These are phyloP conservation scores for Mycena sp. DNA, from an alignment of 1,284 basidiomycete genomes.

Conservation along the genomic window DNA sequence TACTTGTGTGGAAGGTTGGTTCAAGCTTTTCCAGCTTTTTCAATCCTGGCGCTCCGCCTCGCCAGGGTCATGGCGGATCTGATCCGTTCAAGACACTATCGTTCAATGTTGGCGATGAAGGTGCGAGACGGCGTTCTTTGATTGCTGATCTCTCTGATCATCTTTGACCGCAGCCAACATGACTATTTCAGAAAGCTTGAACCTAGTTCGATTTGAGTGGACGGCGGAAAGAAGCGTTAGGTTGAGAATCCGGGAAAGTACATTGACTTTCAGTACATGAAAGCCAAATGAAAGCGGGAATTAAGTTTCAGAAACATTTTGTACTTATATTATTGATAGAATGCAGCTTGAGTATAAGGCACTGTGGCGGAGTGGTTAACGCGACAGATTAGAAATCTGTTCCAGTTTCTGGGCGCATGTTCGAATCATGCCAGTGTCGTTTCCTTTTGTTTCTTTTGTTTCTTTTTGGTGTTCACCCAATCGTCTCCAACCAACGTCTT, in stretches of 20 bases:
- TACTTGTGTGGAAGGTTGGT: constrained; percentile 92
- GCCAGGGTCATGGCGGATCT: constrained; percentile 85
- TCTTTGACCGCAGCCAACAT: constrained; percentile 63
- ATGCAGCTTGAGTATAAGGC: no score
- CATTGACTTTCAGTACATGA: constrained; percentile 86
- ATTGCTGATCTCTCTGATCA: neutral
- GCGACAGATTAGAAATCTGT: constrained; percentile 30
- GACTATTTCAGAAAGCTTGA: constrained; percentile 75
- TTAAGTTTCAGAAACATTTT: no score
- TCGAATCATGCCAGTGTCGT: constrained; percentile 42
- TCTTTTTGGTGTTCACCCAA: constrained; percentile 1
- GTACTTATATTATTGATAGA: no score
- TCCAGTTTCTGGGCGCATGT: constrained; percentile 35
- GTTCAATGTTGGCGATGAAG: constrained; percentile 76
- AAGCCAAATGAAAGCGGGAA: no score
- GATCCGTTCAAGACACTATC: constrained; percentile 87
- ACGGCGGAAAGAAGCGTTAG: constrained; percentile 82
- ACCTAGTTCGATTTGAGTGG: constrained; percentile 86
- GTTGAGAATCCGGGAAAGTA: constrained; percentile 82
- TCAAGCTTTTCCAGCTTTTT: constrained; percentile 89
- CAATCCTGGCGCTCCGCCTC: constrained; percentile 88
- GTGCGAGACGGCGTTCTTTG: constrained; percentile 46
- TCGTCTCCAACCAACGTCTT: no score
- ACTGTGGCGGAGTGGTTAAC: no score
- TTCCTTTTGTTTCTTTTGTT: constrained; percentile 20